phyloP scores from a whole-genome alignment of 2,329 filamentous ascomycete genomes.

The Cercospora zeae-maydis region DNA sequence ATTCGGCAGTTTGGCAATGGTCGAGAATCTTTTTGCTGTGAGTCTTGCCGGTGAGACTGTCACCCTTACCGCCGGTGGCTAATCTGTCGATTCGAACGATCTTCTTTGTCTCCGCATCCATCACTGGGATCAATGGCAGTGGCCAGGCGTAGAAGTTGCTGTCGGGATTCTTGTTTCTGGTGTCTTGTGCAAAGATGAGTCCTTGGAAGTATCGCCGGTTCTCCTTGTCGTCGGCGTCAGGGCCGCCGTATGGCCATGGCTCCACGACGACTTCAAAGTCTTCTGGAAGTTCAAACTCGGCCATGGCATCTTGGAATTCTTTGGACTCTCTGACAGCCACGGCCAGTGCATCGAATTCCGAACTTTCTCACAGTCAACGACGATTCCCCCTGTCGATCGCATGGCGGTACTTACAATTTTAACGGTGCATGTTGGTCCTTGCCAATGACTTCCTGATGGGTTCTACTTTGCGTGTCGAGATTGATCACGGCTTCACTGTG shows the following conservation, averaged over 20 bases:
- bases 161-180: conserved; percentile 43
- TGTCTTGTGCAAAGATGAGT: conserved; percentile 33
- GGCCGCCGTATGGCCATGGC: conserved; percentile 34
- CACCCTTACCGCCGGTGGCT: conserved; percentile 33
- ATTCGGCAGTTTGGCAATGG: conserved; percentile 53
- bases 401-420: conserved; percentile 25
- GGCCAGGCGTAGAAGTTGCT: conserved; percentile 36
- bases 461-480: conserved; percentile 23
- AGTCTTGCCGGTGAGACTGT: conserved; percentile 38
- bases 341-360: conserved; percentile 48
- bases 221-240: conserved; percentile 31
- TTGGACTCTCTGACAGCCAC: conserved; percentile 50
- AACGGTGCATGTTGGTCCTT: conserved; percentile 31
- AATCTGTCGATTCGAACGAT: conserved; percentile 34
- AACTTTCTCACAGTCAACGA: conserved; percentile 30
- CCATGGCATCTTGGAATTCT: conserved; percentile 30
- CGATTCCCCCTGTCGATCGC: neutral
- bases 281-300: conserved; percentile 32
- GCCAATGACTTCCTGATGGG: conserved; percentile 32
- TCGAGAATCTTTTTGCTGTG: conserved; percentile 40
- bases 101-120: conserved; percentile 30
- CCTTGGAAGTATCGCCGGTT: conserved; percentile 33
- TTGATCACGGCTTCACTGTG: conserved; percentile 53
- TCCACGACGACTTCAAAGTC: conserved; percentile 33
- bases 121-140: conserved; percentile 33